These are phyloP conservation scores for Coelastrella sp. DNA, from an alignment of 139 green algal species.

Conservation along the genomic window DNA sequence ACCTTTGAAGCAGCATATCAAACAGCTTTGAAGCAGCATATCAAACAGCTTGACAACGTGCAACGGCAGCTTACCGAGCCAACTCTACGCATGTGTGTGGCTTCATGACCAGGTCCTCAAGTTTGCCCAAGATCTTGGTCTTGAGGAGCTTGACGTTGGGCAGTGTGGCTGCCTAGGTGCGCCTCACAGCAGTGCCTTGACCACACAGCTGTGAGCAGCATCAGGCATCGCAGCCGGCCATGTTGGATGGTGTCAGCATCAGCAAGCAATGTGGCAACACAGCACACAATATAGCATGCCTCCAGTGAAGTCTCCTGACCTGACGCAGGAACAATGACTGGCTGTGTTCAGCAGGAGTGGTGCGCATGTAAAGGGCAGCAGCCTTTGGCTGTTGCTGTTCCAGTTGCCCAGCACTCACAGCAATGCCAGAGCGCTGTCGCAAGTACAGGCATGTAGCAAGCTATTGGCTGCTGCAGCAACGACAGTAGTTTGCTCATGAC, in stretches of 20 bases:
- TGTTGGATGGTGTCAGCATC: no score
- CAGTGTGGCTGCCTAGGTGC: constrained; percentile 61
- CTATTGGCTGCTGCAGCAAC: background rate
- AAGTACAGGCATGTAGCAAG: no score
- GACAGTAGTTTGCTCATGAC: background rate
- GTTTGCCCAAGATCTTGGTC: constrained; percentile 58
- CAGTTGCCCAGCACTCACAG: background rate
- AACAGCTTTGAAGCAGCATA: background rate
- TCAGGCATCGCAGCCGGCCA: no score
- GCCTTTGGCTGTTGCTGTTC: background rate
- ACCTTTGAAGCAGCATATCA: background rate
- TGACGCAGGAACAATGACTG: no score
- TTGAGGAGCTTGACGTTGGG: constrained; percentile 50
- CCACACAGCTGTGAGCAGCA: background rate
- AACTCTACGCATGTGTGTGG: background rate
- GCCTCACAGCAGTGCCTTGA: background rate
- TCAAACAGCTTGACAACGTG: background rate
- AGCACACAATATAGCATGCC: background rate
- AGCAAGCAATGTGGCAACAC: no score
- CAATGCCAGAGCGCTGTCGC: no score
- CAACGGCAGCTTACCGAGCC: background rate
- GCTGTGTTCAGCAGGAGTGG: no score
- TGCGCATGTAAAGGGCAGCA: background rate
- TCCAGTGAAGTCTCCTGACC: background rate
- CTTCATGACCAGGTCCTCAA: constrained; percentile 17